phyloP scores from a whole-genome alignment of 176 grass and related monocot species.

The Juncus effusus region DNA sequence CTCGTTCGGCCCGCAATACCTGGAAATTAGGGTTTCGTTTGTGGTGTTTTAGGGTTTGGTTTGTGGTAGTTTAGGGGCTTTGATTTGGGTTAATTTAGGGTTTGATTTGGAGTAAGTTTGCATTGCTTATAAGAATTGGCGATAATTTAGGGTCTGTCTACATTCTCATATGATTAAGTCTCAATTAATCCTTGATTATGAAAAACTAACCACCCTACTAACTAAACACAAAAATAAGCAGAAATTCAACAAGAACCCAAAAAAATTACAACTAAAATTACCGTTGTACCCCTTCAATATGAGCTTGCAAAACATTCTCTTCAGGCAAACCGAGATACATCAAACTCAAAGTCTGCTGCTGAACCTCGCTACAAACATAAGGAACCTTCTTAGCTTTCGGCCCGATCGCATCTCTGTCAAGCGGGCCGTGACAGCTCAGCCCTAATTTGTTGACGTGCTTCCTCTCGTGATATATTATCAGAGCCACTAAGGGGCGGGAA shows the following conservation, averaged over 20 bases:
- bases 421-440: conserved; percentile 71
- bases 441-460: conserved; percentile 75
- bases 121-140: too few relatives aligned
- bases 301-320: conserved; percentile 80
- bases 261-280: neutral
- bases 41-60: too few relatives aligned
- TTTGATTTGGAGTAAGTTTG: too few relatives aligned
- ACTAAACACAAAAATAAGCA: conserved; percentile 6
- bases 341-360: conserved; percentile 88
- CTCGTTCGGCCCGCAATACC: too few relatives aligned
- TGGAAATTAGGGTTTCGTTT: too few relatives aligned
- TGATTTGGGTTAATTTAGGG: too few relatives aligned
- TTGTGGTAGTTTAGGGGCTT: too few relatives aligned
- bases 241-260: neutral
- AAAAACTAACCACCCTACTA: neutral
- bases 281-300: conserved; percentile 77
- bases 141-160: too few relatives aligned
- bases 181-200: too few relatives aligned
- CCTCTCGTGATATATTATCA: conserved; percentile 87
- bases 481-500: conserved; percentile 49
- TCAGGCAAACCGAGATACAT: conserved; percentile 89
- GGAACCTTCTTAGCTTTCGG: conserved; percentile 70
- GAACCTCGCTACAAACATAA: conserved; percentile 76
- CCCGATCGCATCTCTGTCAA: conserved; percentile 81
- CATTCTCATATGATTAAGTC: too few relatives aligned